Conservation (phyloP, 441 rosid species). For the Syzygium syzygioides region DNA sequence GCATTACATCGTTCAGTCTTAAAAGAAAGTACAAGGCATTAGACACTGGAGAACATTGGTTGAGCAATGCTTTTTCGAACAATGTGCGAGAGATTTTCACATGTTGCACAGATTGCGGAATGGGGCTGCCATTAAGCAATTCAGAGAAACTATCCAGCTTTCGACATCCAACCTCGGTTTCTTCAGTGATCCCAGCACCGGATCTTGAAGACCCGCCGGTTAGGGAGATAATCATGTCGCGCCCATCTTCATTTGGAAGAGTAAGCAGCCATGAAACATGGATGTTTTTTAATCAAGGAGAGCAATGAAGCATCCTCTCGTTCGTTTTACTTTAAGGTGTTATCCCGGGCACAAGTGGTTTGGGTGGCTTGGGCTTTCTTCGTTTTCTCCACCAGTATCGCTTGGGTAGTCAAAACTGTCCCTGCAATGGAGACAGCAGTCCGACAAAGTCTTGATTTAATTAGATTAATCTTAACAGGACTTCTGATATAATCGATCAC, state of each 20-base stretch:
- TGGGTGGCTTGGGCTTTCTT: constrained; percentile 45
- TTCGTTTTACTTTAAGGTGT: constrained; percentile 22
- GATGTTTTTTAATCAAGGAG: not conserved
- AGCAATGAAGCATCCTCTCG: not conserved
- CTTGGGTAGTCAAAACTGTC: constrained; percentile 68
- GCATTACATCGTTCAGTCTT: not conserved
- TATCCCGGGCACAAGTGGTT: constrained; percentile 64
- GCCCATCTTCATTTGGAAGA: not conserved
- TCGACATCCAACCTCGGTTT: not conserved
- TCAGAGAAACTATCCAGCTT: not conserved
- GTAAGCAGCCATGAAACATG: not conserved
- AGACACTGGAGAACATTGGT: not conserved
- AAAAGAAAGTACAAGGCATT: not conserved
- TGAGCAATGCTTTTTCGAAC: not conserved
- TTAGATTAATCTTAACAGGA: not conserved
- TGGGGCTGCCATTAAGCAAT: not conserved
- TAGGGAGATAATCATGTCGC: not conserved
- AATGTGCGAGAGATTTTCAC: not conserved
- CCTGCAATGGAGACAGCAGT: constrained; percentile 83
- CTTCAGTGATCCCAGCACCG: no score
- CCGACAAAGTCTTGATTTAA: no score
- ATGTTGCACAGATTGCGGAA: not conserved
- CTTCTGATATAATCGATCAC: no score
- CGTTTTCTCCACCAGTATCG: constrained; percentile 54
- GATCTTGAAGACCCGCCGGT: not conserved